Conservation (phyloP, 2,329 filamentous ascomycete genomes). For the Stemphylium lycopersici region DNA sequence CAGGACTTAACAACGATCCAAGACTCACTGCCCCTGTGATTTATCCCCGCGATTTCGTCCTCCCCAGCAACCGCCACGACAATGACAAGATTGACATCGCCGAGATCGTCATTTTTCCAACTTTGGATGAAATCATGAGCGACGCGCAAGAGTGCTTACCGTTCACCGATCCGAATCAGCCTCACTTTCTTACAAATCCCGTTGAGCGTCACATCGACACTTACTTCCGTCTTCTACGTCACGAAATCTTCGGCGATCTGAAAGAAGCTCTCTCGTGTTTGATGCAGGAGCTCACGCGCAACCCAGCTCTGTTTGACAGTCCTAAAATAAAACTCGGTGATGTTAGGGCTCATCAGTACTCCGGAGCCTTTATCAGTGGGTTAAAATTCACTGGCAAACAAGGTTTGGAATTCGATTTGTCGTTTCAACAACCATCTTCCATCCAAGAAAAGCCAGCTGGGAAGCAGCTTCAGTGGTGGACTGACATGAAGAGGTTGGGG, state of each 20-base stretch:
- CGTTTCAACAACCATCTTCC: conserved; percentile 27
- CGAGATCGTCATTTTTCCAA: conserved; percentile 41
- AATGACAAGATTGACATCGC: conserved; percentile 44
- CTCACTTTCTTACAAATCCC: conserved; percentile 31
- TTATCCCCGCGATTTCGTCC: conserved; percentile 32
- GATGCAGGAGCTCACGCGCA: conserved; percentile 20
- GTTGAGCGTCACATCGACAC: conserved; percentile 43
- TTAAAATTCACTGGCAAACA: neutral
- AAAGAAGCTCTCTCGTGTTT: conserved; percentile 31
- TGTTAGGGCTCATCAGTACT: neutral
- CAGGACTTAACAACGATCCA: too few relatives aligned
- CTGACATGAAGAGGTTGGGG: conserved; percentile 32
- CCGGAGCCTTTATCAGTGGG: too few relatives aligned
- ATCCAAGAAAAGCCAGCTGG: conserved; percentile 15
- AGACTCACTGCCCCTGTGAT: neutral
- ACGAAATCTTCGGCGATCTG: conserved; percentile 42
- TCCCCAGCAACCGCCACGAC: conserved; percentile 36
- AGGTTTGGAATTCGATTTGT: conserved; percentile 29
- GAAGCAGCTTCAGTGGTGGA: conserved; percentile 37
- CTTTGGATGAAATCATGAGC: conserved; percentile 43
- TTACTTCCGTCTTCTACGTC: conserved; percentile 40
- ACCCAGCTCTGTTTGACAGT: conserved; percentile 6
- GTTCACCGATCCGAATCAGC: conserved; percentile 33
- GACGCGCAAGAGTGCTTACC: conserved; percentile 48
- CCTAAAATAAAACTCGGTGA: conserved; percentile 24